Percentiles rank a stretch among this genome's conserved stretches.
Evolutionary conservation across 768 basidiomycete genomes (phyloP).

Genomic region (Suillus brevipes): DNA sequence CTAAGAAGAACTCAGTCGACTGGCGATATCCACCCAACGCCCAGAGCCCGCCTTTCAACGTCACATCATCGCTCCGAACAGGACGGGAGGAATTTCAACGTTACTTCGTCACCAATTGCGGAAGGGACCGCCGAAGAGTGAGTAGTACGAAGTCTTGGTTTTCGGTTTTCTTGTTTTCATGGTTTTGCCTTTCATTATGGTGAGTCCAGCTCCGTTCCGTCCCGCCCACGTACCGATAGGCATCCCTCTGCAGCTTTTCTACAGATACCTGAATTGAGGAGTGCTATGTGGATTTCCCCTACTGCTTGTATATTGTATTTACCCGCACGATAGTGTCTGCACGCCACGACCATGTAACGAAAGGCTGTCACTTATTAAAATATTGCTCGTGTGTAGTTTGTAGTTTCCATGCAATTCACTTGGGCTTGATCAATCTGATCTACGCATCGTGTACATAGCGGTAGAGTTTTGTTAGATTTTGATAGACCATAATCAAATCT

Average conservation of each 20-base stretch:
- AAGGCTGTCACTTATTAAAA: constrained; percentile 20
- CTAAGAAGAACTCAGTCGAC: constrained; percentile 37
- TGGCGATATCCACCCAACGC: constrained; percentile 32
- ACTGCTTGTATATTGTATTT: constrained; percentile 12
- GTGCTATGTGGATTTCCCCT: constrained; percentile 25
- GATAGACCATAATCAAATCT: too few relatives aligned
- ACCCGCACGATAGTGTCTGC: constrained; percentile 1
- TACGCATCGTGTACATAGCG: too few relatives aligned
- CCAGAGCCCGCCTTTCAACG: constrained; percentile 30
- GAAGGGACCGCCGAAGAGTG: constrained; percentile 8
- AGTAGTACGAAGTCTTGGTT: constrained; percentile 59
- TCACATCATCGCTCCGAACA: constrained; percentile 29
- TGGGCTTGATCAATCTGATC: background rate
- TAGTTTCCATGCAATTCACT: constrained; percentile 13
- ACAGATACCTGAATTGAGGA: constrained; percentile 25
- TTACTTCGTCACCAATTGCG: constrained; percentile 2
- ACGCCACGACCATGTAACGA: constrained; percentile 10
- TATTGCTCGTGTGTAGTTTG: constrained; percentile 8
- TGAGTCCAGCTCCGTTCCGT: constrained; percentile 38
- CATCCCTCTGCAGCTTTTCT: constrained; percentile 48
- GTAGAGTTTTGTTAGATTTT: too few relatives aligned
- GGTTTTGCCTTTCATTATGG: constrained; percentile 76
- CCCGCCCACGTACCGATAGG: constrained; percentile 9
- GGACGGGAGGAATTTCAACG: constrained; percentile 19
- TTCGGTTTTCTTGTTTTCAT: constrained; percentile 78